Percentiles rank a stretch among this genome's conserved stretches.
phyloP scores from a whole-genome alignment of 2,329 filamentous ascomycete genomes.

The Colletotrichum orbiculare region DNA sequence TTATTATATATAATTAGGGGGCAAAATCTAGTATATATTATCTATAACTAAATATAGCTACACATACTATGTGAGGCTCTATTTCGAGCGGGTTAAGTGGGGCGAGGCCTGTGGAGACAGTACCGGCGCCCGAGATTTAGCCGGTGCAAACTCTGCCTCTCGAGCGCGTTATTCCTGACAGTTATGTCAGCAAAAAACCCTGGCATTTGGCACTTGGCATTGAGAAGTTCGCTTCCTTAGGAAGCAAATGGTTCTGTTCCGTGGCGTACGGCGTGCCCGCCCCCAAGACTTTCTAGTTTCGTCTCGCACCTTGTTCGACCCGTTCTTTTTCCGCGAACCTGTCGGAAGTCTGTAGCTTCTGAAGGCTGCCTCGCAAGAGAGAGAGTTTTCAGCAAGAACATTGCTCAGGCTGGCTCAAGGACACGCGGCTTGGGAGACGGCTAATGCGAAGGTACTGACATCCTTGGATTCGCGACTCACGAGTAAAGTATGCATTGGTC shows the following conservation, averaged over 20 bases:
- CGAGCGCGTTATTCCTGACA: no score
- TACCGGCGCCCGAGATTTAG: no score
- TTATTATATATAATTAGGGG: no score
- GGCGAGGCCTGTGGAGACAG: no score
- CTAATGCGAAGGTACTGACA: constrained; percentile 18
- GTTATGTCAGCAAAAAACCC: no score
- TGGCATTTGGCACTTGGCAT: no score
- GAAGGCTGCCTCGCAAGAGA: constrained; percentile 17
- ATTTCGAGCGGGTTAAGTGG: no score
- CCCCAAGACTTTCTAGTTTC: constrained; percentile 9
- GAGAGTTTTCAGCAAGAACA: constrained; percentile 20
- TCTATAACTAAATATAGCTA: no score
- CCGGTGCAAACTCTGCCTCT: no score
- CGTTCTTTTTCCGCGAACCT: constrained; percentile 13
- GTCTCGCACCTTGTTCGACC: constrained; percentile 12
- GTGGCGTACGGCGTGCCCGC: constrained; percentile 13
- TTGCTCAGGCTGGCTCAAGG: constrained; percentile 7
- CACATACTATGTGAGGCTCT: no score
- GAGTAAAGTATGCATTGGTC: constrained; percentile 5
- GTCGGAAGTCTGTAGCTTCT: constrained; percentile 22
- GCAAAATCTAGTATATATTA: no score
- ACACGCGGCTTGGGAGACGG: constrained; percentile 24
- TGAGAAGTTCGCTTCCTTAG: no score
- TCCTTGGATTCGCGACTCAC: constrained; percentile 29
- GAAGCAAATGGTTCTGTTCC: constrained; percentile 24